These are phyloP conservation scores for Aspergillus floridensis DNA, from an alignment of 2,329 filamentous ascomycete genomes.

Conservation along the genomic window DNA sequence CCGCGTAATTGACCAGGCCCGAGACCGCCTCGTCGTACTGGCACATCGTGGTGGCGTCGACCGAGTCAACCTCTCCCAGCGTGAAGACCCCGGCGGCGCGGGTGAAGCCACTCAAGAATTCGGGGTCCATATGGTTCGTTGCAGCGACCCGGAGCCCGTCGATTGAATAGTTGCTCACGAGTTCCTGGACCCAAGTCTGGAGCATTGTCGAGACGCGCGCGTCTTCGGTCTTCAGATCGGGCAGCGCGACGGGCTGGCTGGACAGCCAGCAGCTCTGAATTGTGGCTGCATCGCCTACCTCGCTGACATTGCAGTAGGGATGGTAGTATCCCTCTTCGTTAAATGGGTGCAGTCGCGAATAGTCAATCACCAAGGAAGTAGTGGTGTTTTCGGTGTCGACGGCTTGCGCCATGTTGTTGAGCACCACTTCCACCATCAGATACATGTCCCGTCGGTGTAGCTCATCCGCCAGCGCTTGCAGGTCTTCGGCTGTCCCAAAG, in stretches of 20 bases:
- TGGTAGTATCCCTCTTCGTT: slow-evolving; percentile 21
- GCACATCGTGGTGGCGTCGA: slow-evolving; percentile 36
- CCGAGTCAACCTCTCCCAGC: slow-evolving; percentile 46
- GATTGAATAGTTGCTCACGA: slow-evolving; percentile 46
- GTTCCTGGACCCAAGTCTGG: slow-evolving; percentile 31
- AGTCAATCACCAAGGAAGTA: slow-evolving; percentile 13
- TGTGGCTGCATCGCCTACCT: slow-evolving; percentile 11
- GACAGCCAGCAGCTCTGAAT: slow-evolving; percentile 38
- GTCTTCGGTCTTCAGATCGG: slow-evolving; percentile 48
- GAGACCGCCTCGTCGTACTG: slow-evolving; percentile 43
- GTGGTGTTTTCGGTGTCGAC: slow-evolving; percentile 3
- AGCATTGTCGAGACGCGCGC: slow-evolving; percentile 33
- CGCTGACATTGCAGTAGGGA: slow-evolving; percentile 17
- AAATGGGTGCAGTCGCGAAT: slow-evolving; percentile 19
- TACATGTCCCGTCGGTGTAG: slow-evolving; percentile 48
- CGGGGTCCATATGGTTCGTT: slow-evolving; percentile 45
- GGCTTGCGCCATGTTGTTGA: slow-evolving; percentile 31
- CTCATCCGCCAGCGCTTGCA: slow-evolving; percentile 42
- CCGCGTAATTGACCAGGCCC: slow-evolving; percentile 48
- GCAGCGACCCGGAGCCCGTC: slow-evolving; percentile 54
- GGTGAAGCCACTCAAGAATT: slow-evolving; percentile 41
- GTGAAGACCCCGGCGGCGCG: slow-evolving; percentile 40
- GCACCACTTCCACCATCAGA: slow-evolving; percentile 51
- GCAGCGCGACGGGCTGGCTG: slow-evolving; percentile 48
- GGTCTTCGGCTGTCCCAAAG: slow-evolving; percentile 46